These are phyloP conservation scores for Colletotrichum chlorophyti DNA, from an alignment of 2,329 filamentous ascomycete species.

Conservation along the genomic window DNA sequence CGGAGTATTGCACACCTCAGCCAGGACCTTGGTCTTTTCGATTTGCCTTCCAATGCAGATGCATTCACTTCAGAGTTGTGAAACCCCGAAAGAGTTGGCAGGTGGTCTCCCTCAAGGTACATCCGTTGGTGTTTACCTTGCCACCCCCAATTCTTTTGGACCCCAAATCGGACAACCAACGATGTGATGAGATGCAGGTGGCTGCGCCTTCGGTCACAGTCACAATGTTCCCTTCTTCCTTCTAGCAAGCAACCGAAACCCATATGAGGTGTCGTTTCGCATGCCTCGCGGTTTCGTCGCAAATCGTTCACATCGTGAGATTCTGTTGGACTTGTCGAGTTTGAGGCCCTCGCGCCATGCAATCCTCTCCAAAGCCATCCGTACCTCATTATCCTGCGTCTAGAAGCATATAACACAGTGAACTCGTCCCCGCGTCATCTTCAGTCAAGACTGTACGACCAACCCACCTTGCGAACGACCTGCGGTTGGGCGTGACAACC, in stretches of 20 bases:
- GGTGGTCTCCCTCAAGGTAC: neutral
- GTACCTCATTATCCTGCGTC: neutral
- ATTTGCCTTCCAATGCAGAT: no score
- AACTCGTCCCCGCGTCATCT: no score
- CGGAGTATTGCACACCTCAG: no score
- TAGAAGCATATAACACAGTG: slow-evolving; percentile 19
- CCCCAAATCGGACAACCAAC: slow-evolving; percentile 23
- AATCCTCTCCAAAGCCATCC: neutral
- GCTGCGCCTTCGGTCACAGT: slow-evolving; percentile 22
- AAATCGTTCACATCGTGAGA: slow-evolving; percentile 6
- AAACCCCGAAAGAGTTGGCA: no score
- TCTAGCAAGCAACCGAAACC: slow-evolving; percentile 20
- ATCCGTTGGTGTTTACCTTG: neutral
- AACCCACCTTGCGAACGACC: no score
- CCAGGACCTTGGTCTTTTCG: no score
- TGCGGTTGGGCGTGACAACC: no score
- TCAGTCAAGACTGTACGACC: no score
- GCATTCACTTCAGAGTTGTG: no score
- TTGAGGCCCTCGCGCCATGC: neutral
- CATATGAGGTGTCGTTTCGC: slow-evolving; percentile 24
- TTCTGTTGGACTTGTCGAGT: neutral
- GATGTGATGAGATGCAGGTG: slow-evolving; percentile 16
- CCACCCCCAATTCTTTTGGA: slow-evolving; percentile 6
- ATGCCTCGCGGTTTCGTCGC: neutral
- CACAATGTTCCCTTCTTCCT: neutral